Percentiles rank a stretch among this genome's conserved stretches.
These are phyloP conservation scores for Solanum hybrid DNA, from an alignment of 305 asterid genomes.

Conservation along the genomic window DNA sequence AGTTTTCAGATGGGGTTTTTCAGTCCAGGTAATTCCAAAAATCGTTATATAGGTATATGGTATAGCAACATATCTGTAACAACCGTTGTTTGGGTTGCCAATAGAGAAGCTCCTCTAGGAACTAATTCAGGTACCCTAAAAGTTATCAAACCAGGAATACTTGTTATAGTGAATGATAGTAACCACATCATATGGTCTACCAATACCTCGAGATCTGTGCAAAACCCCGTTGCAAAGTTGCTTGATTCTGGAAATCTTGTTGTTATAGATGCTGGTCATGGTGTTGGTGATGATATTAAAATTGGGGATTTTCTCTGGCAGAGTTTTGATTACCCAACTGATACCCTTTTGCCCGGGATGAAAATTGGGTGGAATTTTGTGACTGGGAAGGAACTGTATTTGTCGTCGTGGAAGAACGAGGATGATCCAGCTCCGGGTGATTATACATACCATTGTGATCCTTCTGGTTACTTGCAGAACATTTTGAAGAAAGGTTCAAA, in stretches of 20 bases:
- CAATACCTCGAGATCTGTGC: constrained; percentile 1
- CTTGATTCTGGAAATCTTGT: constrained; percentile 23
- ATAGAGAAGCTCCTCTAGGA: constrained; percentile 7
- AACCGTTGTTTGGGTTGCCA: constrained; percentile 22
- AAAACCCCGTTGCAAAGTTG: constrained; percentile 2
- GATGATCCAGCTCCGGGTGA: constrained; percentile 23
- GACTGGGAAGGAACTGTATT: background rate
- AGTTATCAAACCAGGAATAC: constrained; percentile 1
- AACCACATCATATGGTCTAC: constrained; percentile 7
- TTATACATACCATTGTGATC: constrained; percentile 7
- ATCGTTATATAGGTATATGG: constrained; percentile 14
- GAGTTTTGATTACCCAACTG: constrained; percentile 19
- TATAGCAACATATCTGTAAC: constrained; percentile 1
- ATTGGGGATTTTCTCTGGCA: constrained; percentile 6
- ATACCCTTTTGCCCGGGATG: constrained; percentile 19
- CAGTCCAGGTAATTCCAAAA: constrained; percentile 2
- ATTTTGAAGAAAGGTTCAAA: constrained; percentile 2
- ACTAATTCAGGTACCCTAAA: background rate
- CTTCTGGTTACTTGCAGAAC: constrained; percentile 10
- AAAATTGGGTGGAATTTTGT: constrained; percentile 4
- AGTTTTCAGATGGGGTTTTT: constrained; percentile 19
- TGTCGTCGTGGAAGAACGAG: constrained; percentile 17
- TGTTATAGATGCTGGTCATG: background rate
- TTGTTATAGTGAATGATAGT: background rate
- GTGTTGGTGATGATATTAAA: background rate